Base-by-base conservation (phyloP, 768 basidiomycete species). In the Mycena chlorophos region DNA sequence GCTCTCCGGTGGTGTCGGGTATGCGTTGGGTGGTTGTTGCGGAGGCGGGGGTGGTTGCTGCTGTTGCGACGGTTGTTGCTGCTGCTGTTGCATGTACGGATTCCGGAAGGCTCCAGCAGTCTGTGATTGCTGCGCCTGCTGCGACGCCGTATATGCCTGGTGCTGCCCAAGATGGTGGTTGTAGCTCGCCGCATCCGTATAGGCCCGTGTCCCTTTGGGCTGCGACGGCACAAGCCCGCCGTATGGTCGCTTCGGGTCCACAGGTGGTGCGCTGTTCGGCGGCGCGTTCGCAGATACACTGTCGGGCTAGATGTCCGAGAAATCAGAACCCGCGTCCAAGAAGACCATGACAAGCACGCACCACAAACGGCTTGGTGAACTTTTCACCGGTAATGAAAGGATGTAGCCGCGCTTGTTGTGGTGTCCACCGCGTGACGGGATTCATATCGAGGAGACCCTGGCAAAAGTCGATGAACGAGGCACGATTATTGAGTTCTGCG, bases 371-470 rank as follows among this genome's bases (percentile, higher is more conserved):
- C 66, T 90, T 91, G 5, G 85, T 87, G 67, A 88, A 97, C 68
- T 94, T 95, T 73, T 98, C 97, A 49, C 96, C 96, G 4, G 94
- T 97, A 63, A 99, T 97, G 73, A 98, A 99, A 2, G 97, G 97
- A 70, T 99, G 97, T 66, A 90, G 75, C 48, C 89, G 81, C 34
- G 97, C 97, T 72, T 99, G 95, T 66, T 97, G 94, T 23, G 97
- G 96, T 12, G 95, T 88, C 97, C 97, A 99, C 52, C 97, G 82
- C 55, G 92, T 89, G 52, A 96, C 86, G 17, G 97, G 96, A 66
- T 98, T 94, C 74, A 99, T 75, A 69, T 97, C 88, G 57, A 99
- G 79, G 20, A 98, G 78, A 29, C 97, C 97, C 69, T 91, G 87
- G 54, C 94, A 96, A 72, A 99, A 98, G 73, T 99, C 95, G 72